A percentile compares a stretch with the other conserved stretches of the same genome.
Conservation (phyloP, 1,139 yeast species). For the Suhomyces chickasaworum region DNA sequence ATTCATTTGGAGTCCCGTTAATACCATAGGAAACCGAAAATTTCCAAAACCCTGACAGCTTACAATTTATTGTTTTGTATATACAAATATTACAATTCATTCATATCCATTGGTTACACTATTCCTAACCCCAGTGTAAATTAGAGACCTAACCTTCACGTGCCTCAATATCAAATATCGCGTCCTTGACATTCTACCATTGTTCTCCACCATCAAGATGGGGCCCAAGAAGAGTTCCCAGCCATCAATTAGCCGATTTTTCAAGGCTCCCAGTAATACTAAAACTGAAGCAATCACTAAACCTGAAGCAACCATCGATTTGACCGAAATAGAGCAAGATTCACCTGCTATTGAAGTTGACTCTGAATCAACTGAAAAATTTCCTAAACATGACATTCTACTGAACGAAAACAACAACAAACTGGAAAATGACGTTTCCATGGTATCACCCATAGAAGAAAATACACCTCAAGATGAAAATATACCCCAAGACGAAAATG, state of each 20-base stretch:
- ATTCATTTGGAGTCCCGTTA: neutral
- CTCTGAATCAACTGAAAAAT: neutral
- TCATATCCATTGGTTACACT: no score
- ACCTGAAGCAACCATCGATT: neutral
- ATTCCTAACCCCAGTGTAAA: no score
- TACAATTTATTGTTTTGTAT: neutral
- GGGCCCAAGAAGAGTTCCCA: conserved; percentile 19
- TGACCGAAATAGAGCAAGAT: neutral
- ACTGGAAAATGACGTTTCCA: no score
- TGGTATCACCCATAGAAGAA: no score
- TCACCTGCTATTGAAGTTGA: neutral
- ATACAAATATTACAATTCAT: neutral
- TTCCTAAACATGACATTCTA: neutral
- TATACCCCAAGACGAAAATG: neutral
- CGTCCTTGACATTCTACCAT: neutral
- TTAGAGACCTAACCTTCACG: conserved; percentile 5
- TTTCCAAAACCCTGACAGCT: no score
- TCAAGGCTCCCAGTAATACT: conserved; percentile 10
- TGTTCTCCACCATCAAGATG: conserved; percentile 2
- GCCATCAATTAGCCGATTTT: conserved; percentile 34
- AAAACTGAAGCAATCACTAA: neutral
- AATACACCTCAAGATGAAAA: neutral
- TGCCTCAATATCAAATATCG: conserved; percentile 5
- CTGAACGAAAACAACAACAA: neutral
- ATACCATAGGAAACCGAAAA: neutral